phyloP scores from a whole-genome alignment of 192 early-diverging fungal genomes.

The Coemansia sp. region DNA sequence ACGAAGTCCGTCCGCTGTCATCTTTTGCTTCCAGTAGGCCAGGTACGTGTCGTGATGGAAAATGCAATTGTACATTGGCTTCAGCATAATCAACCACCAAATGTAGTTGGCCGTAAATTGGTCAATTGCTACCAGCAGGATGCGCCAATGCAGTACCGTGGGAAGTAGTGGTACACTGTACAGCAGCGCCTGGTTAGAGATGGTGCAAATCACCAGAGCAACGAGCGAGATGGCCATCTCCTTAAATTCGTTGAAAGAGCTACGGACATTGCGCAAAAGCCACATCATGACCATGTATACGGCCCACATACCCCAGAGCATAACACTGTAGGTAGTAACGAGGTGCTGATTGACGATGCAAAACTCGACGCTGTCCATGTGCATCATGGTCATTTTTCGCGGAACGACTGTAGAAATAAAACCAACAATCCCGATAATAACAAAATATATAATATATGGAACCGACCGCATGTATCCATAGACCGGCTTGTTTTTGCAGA shows the following conservation, averaged over 20 bases:
- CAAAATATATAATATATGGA: conserved; percentile 30
- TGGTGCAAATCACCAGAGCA: conserved; percentile 27
- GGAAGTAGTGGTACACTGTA: conserved; percentile 28
- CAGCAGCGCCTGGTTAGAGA: conserved; percentile 38
- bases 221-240: conserved; percentile 41
- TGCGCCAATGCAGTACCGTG: conserved; percentile 28
- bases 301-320: conserved; percentile 39
- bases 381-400: conserved; percentile 23
- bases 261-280: conserved; percentile 51
- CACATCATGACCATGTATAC: conserved; percentile 45
- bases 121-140: conserved; percentile 28
- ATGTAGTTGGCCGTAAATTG: conserved; percentile 44
- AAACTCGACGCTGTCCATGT: conserved; percentile 35
- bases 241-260: conserved; percentile 52
- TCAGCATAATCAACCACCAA: conserved; percentile 54
- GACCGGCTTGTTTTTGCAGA: conserved; percentile 38
- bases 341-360: conserved; percentile 44
- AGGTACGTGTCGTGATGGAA: conserved; percentile 45
- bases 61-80: conserved; percentile 41
- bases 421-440: conserved; percentile 19
- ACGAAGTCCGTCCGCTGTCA: conserved; percentile 36
- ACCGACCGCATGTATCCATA: conserved; percentile 31
- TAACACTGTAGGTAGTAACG: conserved; percentile 28
- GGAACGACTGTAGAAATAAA: conserved; percentile 32
- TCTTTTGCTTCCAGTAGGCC: conserved; percentile 40